These are phyloP conservation scores for Trichaptum fuscoviolaceum DNA, from an alignment of 768 basidiomycete species.

Conservation along the genomic window DNA sequence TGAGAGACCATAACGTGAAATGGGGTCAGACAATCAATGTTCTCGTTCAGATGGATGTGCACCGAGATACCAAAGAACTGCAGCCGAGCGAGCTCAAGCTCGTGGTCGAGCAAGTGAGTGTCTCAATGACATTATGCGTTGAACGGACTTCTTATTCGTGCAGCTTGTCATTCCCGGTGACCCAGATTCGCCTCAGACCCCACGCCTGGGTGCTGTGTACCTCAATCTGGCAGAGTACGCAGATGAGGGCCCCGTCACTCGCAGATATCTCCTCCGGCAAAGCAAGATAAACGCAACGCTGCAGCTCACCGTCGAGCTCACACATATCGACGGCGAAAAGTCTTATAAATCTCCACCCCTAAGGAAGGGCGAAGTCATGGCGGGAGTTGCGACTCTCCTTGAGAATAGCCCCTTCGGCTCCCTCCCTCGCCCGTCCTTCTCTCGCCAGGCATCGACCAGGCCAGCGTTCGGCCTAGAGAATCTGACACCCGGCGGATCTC, in stretches of 20 bases:
- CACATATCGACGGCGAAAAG: slow-evolving; percentile 48
- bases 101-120: slow-evolving; percentile 48
- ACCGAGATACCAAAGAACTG: slow-evolving; percentile 44
- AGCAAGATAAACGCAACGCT: slow-evolving; percentile 79
- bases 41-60: slow-evolving; percentile 55
- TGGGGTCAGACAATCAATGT: slow-evolving; percentile 59
- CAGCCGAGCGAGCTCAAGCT: slow-evolving; percentile 59
- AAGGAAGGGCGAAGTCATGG: slow-evolving; percentile 67
- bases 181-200: slow-evolving; percentile 48
- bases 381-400: slow-evolving; percentile 58
- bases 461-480: not conserved
- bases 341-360: slow-evolving; percentile 61
- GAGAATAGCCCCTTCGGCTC: slow-evolving; percentile 19
- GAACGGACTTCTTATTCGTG: not conserved
- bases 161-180: slow-evolving; percentile 56
- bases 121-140: not conserved
- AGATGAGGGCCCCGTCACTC: slow-evolving; percentile 47
- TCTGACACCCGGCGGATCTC: slow-evolving; percentile 1
- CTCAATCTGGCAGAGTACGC: slow-evolving; percentile 77
- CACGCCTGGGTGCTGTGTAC: slow-evolving; percentile 57
- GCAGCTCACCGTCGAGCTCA: slow-evolving; percentile 60
- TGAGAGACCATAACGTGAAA: slow-evolving; percentile 58
- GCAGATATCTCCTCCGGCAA: slow-evolving; percentile 62
- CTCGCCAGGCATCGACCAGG: not conserved
- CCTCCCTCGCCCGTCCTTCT: not conserved